Evolutionary conservation across 2,329 filamentous ascomycete species (phyloP), one percentile per base, ranked within the genome.

Genomic region (Rhynchosporium secalis): DNA sequence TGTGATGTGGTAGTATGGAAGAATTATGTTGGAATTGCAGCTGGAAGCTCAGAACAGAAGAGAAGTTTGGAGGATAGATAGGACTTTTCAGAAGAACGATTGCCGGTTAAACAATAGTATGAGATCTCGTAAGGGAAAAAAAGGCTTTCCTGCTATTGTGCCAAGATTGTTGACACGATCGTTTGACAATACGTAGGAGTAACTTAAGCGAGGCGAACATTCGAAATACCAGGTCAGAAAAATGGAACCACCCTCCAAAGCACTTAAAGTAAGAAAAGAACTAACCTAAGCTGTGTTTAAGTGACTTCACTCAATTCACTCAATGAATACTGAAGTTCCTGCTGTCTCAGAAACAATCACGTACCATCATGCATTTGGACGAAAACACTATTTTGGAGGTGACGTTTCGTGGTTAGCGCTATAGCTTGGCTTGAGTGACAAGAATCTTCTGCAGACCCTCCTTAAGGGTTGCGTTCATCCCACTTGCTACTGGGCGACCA

Each of bases 401-500:
- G n/a, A 46, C 43, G 15, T 10, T 26, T 20, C 38, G 57, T 41
- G 4, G 3, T 6, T 43, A 57, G 26, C 5, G 3, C 62, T 56
- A 73, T 28, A 73, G 65, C 58, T 74, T 73, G 3, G 70, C 68
- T 65, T 68, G 65, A 5, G 59, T 49, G 9, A 81, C 75, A 41
- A 81, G 68, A 69, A 90, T 76, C 66, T 78, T 83, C 73, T 84
- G 79, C 60, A 91, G 76, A 1, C 86, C 87, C 41, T 73, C 72
- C 31, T 85, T 85, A 72, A 92, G 76, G 56, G 76, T 77, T 7
- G 77, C 71, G 51, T 79, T 80, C 85, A 95, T 91, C 6, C 88
- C 90, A 29, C 80, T 77, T 33, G 78, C 75, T 29, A 80, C 83
- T n/a, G 91, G 90, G 64, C 86, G 83, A 67, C 88, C 86, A 15